phyloP scores from a whole-genome alignment of 2,329 filamentous ascomycete genomes.

The Grosmannia clavigera region DNA sequence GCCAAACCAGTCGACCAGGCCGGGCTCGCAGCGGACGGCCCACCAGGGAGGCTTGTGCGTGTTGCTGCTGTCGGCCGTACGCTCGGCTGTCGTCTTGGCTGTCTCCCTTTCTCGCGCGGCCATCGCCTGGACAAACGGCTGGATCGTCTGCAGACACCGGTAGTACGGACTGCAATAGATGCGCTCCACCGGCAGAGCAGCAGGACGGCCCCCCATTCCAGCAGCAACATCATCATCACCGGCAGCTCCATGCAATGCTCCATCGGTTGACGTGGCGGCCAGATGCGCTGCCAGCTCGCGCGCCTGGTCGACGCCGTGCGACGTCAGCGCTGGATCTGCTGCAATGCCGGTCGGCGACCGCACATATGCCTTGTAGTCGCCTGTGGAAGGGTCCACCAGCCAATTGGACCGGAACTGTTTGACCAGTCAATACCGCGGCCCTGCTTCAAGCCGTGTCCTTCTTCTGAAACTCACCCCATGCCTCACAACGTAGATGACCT shows the following conservation, averaged over 20 bases:
- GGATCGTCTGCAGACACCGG: conserved; percentile 73
- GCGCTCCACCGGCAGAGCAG: conserved; percentile 56
- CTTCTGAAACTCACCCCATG: conserved; percentile 52
- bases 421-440: neutral
- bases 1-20: conserved; percentile 82
- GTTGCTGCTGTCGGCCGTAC: neutral
- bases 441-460: neutral
- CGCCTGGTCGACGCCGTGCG: conserved; percentile 76
- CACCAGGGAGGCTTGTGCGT: conserved; percentile 11
- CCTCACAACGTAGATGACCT: conserved; percentile 61
- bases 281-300: conserved; percentile 62
- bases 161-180: conserved; percentile 84
- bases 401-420: conserved; percentile 78
- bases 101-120: neutral
- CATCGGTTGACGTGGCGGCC: conserved; percentile 17
- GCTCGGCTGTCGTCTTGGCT: neutral
- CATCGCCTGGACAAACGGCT: conserved; percentile 42
- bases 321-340: conserved; percentile 75
- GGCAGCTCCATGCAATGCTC: neutral
- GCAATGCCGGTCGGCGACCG: conserved; percentile 78
- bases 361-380: conserved; percentile 61
- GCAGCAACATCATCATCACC: neutral
- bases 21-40: conserved; percentile 42
- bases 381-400: conserved; percentile 70
- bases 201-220: conserved; percentile 14